These are phyloP conservation scores for Xylaria curta DNA, from an alignment of 495 filamentous ascomycete species.

Conservation along the genomic window DNA sequence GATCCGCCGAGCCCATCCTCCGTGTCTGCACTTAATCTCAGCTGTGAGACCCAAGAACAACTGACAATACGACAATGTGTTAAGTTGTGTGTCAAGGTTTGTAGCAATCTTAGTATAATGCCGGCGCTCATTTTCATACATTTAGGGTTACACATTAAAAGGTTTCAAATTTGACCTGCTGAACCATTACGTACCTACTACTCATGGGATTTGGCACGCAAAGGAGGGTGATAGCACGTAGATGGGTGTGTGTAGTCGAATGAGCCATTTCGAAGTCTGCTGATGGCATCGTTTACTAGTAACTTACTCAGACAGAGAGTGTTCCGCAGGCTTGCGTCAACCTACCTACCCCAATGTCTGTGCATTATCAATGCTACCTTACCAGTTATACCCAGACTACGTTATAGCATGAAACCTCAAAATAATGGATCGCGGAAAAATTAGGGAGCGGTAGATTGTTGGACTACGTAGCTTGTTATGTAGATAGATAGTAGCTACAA, in stretches of 20 bases:
- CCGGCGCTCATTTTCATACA: neutral
- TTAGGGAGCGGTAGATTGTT: neutral
- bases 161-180: neutral
- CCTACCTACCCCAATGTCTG: neutral
- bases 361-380: conserved; percentile 1
- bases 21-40: neutral
- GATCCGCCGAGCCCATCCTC: neutral
- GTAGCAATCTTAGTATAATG: neutral
- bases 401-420: conserved; percentile 1
- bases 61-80: neutral
- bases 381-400: neutral
- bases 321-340: conserved; percentile 6
- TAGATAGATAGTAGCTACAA: neutral
- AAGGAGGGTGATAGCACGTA: neutral
- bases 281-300: neutral
- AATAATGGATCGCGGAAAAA: neutral
- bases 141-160: neutral
- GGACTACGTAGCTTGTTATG: conserved; percentile 10
- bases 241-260: neutral
- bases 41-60: neutral
- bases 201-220: neutral
- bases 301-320: neutral
- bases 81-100: neutral
- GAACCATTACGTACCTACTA: neutral
- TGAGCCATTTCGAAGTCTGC: neutral